These are phyloP conservation scores for Pleurotus sapidus DNA, from an alignment of 768 basidiomycete species.

Conservation along the genomic window DNA sequence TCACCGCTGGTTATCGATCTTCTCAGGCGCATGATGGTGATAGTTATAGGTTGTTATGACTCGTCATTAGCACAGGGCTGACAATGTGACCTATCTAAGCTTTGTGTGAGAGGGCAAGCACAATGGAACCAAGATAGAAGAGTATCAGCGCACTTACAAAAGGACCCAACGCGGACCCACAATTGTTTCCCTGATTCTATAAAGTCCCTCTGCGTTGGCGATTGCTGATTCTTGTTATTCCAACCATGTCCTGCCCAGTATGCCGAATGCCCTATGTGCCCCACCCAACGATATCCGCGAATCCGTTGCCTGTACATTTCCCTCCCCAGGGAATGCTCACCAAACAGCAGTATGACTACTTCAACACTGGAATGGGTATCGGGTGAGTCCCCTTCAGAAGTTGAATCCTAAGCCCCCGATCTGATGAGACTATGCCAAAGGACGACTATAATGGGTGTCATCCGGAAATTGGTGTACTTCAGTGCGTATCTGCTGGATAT, in stretches of 20 bases:
- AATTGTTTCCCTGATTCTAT: no score
- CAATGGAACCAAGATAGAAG: no score
- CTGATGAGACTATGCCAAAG: background rate
- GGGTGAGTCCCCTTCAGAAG: background rate
- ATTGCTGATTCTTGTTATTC: no score
- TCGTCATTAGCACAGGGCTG: no score
- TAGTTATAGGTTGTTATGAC: no score
- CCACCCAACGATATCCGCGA: conserved; percentile 3
- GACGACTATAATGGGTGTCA: background rate
- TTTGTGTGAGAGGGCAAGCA: no score
- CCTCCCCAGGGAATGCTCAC: conserved; percentile 16
- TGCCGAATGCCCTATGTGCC: conserved; percentile 25
- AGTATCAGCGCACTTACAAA: no score
- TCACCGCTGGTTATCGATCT: no score
- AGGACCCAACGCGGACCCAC: no score
- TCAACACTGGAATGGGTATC: conserved; percentile 12
- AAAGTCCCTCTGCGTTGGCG: no score
- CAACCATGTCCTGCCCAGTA: conserved; percentile 19
- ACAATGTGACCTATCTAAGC: no score
- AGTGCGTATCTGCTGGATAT: background rate
- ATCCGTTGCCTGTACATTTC: conserved; percentile 11
- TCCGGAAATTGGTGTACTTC: background rate
- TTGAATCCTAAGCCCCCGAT: background rate
- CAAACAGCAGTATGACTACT: conserved; percentile 14
- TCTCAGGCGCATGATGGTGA: no score